A percentile compares a stretch with the other conserved stretches of the same genome.
These are phyloP conservation scores for Cucurbitaria berberidis DNA, from an alignment of 2,329 filamentous ascomycete genomes.

Conservation along the genomic window DNA sequence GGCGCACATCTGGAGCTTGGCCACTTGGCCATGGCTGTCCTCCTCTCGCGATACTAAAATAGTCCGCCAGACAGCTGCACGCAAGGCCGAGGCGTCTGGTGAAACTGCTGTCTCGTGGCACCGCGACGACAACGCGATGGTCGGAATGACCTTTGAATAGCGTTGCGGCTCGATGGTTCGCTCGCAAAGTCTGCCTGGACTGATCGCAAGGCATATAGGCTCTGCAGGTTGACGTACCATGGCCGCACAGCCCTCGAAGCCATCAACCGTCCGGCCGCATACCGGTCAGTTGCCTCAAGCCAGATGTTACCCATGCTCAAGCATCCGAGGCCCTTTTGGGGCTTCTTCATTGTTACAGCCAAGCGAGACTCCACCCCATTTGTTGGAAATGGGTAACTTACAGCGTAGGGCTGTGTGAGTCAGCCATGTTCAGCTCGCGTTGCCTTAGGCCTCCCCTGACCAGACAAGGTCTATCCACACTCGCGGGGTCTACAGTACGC, in stretches of 20 bases:
- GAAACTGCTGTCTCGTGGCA: slow-evolving; percentile 25
- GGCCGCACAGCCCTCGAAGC: slow-evolving; percentile 29
- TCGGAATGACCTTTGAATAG: background rate
- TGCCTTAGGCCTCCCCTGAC: slow-evolving; percentile 35
- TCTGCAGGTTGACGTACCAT: slow-evolving; percentile 29
- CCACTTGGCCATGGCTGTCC: slow-evolving; percentile 36
- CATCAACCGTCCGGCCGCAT: slow-evolving; percentile 26
- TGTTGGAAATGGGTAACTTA: slow-evolving; percentile 21
- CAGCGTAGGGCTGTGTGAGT: slow-evolving; percentile 41
- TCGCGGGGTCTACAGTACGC: slow-evolving; percentile 40
- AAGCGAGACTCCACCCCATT: slow-evolving; percentile 22
- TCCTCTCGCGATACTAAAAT: slow-evolving; percentile 35
- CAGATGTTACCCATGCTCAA: slow-evolving; percentile 22
- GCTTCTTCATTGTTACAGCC: slow-evolving; percentile 13
- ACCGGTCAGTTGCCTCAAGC: slow-evolving; percentile 34
- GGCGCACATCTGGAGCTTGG: slow-evolving; percentile 29
- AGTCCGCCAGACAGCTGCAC: slow-evolving; percentile 27
- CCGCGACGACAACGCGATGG: slow-evolving; percentile 6
- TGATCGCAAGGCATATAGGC: slow-evolving; percentile 23
- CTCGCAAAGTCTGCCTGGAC: slow-evolving; percentile 34
- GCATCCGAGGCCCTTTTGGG: slow-evolving; percentile 15
- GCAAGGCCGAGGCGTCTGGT: slow-evolving; percentile 19
- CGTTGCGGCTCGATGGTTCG: slow-evolving; percentile 1
- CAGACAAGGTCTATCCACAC: slow-evolving; percentile 29
- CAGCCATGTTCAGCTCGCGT: slow-evolving; percentile 32